Percentiles rank a stretch among this genome's conserved stretches.
phyloP scores from a whole-genome alignment of 2,329 filamentous ascomycete genomes.

The Cordyceps militaris region DNA sequence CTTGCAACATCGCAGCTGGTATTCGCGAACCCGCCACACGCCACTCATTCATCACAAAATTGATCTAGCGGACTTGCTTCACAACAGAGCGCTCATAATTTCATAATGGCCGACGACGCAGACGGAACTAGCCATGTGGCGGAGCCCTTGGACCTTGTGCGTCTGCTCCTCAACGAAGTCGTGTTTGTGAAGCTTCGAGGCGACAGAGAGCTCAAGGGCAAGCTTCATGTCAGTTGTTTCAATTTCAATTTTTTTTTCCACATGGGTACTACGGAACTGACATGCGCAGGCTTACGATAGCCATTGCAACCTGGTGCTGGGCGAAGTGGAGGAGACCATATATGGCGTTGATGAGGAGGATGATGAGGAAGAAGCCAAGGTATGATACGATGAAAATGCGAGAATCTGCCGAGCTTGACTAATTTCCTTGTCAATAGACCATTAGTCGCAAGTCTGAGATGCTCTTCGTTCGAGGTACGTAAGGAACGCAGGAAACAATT shows the following conservation, averaged over 20 bases:
- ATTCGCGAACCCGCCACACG: neutral
- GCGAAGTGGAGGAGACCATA: slow-evolving; percentile 95
- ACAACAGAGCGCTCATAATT: neutral
- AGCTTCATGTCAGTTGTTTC: slow-evolving; percentile 70
- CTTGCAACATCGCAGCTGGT: slow-evolving; percentile 4
- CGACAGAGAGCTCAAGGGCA: slow-evolving; percentile 89
- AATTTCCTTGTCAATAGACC: slow-evolving; percentile 48
- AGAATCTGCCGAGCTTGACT: neutral
- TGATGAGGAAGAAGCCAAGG: slow-evolving; percentile 69
- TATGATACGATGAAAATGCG: slow-evolving; percentile 29
- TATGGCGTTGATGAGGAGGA: slow-evolving; percentile 89
- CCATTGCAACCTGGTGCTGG: slow-evolving; percentile 93
- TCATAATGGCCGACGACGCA: slow-evolving; percentile 73
- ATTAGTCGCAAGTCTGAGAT: slow-evolving; percentile 97
- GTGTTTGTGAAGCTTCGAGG: slow-evolving; percentile 97
- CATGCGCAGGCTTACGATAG: slow-evolving; percentile 81
- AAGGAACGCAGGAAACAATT: neutral
- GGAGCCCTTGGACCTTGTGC: slow-evolving; percentile 92
- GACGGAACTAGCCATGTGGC: slow-evolving; percentile 67
- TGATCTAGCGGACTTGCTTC: neutral
- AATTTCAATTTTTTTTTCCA: neutral
- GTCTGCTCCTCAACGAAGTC: slow-evolving; percentile 87
- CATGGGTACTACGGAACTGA: neutral
- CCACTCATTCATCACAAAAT: neutral
- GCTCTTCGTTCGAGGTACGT: slow-evolving; percentile 89